A percentile compares a stretch with the other conserved stretches of the same genome.
Evolutionary conservation across 257 asterid species (phyloP).

Genomic region (Nicotiana otophora): DNA sequence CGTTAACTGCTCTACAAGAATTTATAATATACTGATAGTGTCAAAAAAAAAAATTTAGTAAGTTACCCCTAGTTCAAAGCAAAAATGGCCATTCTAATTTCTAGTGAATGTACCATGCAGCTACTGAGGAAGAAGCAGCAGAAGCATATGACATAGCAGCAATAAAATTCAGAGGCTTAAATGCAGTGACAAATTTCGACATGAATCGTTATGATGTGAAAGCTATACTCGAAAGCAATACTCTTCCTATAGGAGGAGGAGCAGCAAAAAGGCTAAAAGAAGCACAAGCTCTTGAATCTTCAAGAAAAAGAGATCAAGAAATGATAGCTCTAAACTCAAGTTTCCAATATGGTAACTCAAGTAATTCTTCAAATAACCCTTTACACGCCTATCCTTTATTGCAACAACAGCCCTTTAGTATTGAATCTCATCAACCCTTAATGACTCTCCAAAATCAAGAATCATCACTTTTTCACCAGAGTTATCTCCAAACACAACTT

Average conservation of each 20-base stretch:
- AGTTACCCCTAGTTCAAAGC: not conserved
- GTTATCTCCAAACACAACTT: constrained; percentile 55
- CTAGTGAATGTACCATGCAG: constrained; percentile 21
- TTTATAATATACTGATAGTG: too few species aligned
- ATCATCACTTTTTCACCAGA: constrained; percentile 29
- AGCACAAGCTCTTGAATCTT: constrained; percentile 70
- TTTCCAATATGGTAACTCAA: constrained; percentile 42
- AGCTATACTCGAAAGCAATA: constrained; percentile 72
- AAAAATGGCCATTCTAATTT: not conserved
- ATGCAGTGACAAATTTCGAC: constrained; percentile 83
- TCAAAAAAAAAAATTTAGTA: too few species aligned
- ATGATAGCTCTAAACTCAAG: constrained; percentile 46
- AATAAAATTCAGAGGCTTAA: constrained; percentile 77
- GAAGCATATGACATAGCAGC: constrained; percentile 96
- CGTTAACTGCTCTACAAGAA: not conserved
- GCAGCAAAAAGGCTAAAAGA: constrained; percentile 83
- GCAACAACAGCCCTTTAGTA: constrained; percentile 28
- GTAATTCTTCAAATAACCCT: constrained; percentile 7
- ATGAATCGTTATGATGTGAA: constrained; percentile 90
- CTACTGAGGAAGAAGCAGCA: constrained; percentile 95
- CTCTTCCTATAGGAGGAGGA: constrained; percentile 82
- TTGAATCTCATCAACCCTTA: constrained; percentile 36
- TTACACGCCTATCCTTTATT: constrained; percentile 42
- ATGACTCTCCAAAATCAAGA: constrained; percentile 55
- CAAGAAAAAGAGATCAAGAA: constrained; percentile 57